phyloP scores from a whole-genome alignment of 1,284 basidiomycete genomes.

The Ustilago bromivora region DNA sequence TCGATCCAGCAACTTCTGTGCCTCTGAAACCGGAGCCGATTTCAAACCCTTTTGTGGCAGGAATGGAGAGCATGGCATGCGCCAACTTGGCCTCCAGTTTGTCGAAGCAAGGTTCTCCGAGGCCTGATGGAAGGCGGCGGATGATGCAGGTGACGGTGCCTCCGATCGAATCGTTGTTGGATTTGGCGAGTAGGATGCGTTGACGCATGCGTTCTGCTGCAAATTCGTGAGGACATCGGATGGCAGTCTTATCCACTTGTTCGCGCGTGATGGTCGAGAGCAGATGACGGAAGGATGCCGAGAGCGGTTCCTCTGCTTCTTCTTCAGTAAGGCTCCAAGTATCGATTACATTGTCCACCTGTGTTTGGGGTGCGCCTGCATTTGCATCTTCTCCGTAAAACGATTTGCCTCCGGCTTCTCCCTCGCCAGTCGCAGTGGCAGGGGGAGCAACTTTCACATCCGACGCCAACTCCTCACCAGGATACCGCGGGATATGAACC shows the following conservation, averaged over 20 bases:
- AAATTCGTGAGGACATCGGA: constrained; percentile 89
- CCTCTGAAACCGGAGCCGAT: constrained; percentile 97
- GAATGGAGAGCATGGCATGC: constrained; percentile 98
- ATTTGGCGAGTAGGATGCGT: constrained; percentile 94
- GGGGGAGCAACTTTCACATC: constrained; percentile 24
- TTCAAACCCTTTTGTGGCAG: constrained; percentile 98
- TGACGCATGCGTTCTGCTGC: constrained; percentile 91
- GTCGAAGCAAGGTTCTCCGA: constrained; percentile 98
- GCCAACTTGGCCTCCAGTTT: constrained; percentile 96
- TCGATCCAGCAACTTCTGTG: constrained; percentile 90
- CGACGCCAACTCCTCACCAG: constrained; percentile 57
- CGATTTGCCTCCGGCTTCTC: constrained; percentile 31
- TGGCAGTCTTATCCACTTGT: constrained; percentile 86
- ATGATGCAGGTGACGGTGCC: constrained; percentile 97
- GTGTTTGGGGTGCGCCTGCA: constrained; percentile 70
- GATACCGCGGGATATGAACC: constrained; percentile 76
- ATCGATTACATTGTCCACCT: constrained; percentile 61
- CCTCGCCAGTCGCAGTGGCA: constrained; percentile 14
- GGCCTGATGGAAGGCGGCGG: constrained; percentile 85
- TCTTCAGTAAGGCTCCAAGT: constrained; percentile 76
- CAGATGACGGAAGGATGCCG: constrained; percentile 84
- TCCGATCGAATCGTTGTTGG: constrained; percentile 91
- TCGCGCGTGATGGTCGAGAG: constrained; percentile 84
- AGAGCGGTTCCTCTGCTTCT: constrained; percentile 81
- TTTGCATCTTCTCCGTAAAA: constrained; percentile 56